Evolutionary conservation across 2,329 filamentous ascomycete genomes (phyloP), one percentile per base, ranked within the genome.

Genomic region (Xylaria sp.): DNA sequence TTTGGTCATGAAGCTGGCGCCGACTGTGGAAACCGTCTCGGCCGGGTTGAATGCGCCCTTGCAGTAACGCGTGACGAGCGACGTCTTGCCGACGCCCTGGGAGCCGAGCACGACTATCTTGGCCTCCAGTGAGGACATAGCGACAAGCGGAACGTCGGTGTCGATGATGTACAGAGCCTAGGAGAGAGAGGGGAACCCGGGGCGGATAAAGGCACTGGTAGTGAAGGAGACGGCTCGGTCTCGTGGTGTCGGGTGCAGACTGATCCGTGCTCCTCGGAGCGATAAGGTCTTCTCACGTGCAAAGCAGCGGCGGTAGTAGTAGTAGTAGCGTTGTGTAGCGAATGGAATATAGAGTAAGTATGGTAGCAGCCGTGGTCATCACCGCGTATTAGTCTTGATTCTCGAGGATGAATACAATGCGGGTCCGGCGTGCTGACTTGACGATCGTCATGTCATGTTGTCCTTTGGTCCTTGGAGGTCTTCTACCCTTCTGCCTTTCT

Each of bases 31-130:
- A 2, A 86, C 88, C 55, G 84, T 84, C 78, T 89, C 82, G n/a
- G 85, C 81, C 7, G 90, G 90, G 72, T 89, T 87, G 80, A 92
- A 93, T 67, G 87, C 84, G 78, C 91, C 91, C 72, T 91, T 91
- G 81, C 91, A 91, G 77, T 91, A 94, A 72, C 92, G 89, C 82
- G 90, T 91, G 36, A 94, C 90, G 52, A 94, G 86, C 15, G 90
- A 92, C 13, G 92, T 94, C 83, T 94, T 94, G 77, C 92, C 92
- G 65, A 94, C 92, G 79, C 90, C 90, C 82, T 94, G 92, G 58
- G 90, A 89, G 80, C 92, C 92, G 76, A 94, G 89, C 71, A 94
- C 90, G 74, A 94, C 90, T 67, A 94, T 92, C 81, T 94, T 94
- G 79, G 92, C 91, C 83, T 94, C 92, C 77, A 94, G 88, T 49